Evolutionary conservation across 176 grass and related monocot species (phyloP).

Genomic region (Zizania latifolia): DNA sequence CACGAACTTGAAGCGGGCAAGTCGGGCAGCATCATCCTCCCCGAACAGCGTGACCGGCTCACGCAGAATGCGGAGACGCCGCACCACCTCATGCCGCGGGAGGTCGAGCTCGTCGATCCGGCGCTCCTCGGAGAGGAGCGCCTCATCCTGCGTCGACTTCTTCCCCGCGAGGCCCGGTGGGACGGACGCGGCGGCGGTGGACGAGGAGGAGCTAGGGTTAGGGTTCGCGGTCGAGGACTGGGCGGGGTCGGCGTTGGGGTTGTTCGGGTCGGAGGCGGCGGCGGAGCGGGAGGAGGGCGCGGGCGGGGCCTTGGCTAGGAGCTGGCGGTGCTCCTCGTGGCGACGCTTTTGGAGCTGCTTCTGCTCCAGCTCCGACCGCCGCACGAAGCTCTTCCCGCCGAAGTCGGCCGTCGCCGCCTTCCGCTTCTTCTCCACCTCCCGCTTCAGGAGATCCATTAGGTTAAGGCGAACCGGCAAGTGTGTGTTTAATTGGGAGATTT

Average conservation of each 20-base stretch:
- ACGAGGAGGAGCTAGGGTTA: slow-evolving; percentile 37
- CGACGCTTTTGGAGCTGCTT: slow-evolving; percentile 80
- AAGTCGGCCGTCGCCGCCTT: slow-evolving; percentile 57
- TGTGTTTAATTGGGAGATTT: too few species aligned
- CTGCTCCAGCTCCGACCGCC: slow-evolving; percentile 86
- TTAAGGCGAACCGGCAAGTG: too few species aligned
- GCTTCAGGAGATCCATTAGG: slow-evolving; percentile 94
- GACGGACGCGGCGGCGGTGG: slow-evolving; percentile 22
- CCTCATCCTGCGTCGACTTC: slow-evolving; percentile 37
- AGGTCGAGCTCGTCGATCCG: slow-evolving; percentile 54
- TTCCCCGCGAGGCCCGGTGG: slow-evolving; percentile 40
- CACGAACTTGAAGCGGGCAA: slow-evolving; percentile 57
- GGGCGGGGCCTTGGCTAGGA: slow-evolving; percentile 36
- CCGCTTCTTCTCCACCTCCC: slow-evolving; percentile 77
- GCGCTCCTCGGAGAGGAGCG: slow-evolving; percentile 36
- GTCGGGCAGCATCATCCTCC: slow-evolving; percentile 66
- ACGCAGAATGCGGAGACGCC: slow-evolving; percentile 69
- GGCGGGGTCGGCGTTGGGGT: slow-evolving; percentile 10
- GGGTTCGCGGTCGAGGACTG: slow-evolving; percentile 18
- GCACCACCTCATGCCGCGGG: slow-evolving; percentile 67
- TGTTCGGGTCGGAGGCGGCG: slow-evolving; percentile 9
- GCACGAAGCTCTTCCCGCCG: slow-evolving; percentile 70
- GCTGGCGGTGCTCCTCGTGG: slow-evolving; percentile 48
- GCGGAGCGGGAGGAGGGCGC: slow-evolving; percentile 1
- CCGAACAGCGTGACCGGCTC: slow-evolving; percentile 80